Conservation (phyloP, 495 filamentous ascomycete species). For the Parachaetomium inaequale region DNA sequence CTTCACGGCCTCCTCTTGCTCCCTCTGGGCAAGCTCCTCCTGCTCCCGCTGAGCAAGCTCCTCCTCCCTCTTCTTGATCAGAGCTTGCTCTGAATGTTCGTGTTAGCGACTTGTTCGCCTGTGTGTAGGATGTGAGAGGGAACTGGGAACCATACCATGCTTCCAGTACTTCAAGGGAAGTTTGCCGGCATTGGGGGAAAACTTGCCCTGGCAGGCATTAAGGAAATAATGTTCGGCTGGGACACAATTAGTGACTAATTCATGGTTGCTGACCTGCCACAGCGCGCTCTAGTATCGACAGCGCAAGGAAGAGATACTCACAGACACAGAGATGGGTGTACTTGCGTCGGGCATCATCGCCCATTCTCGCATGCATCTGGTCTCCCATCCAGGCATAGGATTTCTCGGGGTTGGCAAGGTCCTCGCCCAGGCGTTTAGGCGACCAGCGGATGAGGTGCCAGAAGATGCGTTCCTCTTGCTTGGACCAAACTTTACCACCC, state of each 20-base stretch:
- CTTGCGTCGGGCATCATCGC: constrained; percentile 24
- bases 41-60: not conserved
- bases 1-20: not conserved
- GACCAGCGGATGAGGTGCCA: constrained; percentile 42
- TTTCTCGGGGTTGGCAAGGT: constrained; percentile 25
- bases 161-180: not conserved
- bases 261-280: not conserved
- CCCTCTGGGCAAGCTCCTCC: not conserved
- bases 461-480: constrained; percentile 40
- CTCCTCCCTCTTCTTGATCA: not conserved
- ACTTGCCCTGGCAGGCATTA: constrained; percentile 32
- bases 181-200: constrained; percentile 32
- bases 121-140: no score
- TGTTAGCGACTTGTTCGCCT: not conserved
- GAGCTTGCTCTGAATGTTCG: not conserved
- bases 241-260: constrained; percentile 16
- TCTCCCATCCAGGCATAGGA: constrained; percentile 33
- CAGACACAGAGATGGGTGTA: constrained; percentile 41
- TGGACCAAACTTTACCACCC: constrained; percentile 41
- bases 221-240: constrained; percentile 48
- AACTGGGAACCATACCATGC: not conserved
- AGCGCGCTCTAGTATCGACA: not conserved
- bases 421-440: constrained; percentile 33
- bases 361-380: constrained; percentile 35
- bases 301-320: constrained; percentile 22